These are phyloP conservation scores for Phytophthora constricta DNA, from an alignment of 352 stramenopile genomes.

Conservation along the genomic window DNA sequence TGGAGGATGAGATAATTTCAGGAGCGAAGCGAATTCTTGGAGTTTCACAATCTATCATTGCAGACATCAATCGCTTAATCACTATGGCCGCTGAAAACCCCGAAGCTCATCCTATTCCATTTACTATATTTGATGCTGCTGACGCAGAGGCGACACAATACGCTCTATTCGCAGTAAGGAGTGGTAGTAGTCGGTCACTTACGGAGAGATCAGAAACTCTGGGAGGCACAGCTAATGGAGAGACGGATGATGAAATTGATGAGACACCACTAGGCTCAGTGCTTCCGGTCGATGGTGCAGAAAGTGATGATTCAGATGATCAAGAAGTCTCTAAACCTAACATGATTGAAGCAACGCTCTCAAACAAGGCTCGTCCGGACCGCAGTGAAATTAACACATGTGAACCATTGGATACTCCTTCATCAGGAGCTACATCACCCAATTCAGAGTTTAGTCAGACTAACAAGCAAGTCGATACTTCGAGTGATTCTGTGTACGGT, in stretches of 20 bases:
- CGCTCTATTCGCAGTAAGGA: slow-evolving; percentile 27
- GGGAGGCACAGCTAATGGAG: background rate
- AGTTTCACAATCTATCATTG: slow-evolving; percentile 35
- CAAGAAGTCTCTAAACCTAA: background rate
- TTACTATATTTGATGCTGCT: slow-evolving; percentile 58
- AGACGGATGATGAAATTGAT: slow-evolving; percentile 26
- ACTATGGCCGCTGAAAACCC: background rate
- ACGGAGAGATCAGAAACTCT: background rate
- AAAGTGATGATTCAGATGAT: slow-evolving; percentile 52
- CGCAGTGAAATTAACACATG: slow-evolving; percentile 10
- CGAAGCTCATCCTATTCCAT: slow-evolving; percentile 14
- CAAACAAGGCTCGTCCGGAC: background rate
- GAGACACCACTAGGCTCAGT: slow-evolving; percentile 15
- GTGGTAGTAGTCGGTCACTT: slow-evolving; percentile 4
- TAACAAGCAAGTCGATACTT: slow-evolving; percentile 51
- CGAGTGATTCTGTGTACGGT: slow-evolving; percentile 59
- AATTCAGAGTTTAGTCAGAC: slow-evolving; percentile 11
- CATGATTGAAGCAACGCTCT: background rate
- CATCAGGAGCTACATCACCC: slow-evolving; percentile 21
- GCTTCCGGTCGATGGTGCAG: slow-evolving; percentile 11
- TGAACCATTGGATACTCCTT: background rate
- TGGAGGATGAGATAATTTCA: background rate
- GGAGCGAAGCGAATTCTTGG: slow-evolving; percentile 6
- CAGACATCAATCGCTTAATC: slow-evolving; percentile 40
- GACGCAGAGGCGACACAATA: slow-evolving; percentile 65